Evolutionary conservation across 139 green algal genomes (phyloP).

Genomic region (Raphidocelis subcapitata): DNA sequence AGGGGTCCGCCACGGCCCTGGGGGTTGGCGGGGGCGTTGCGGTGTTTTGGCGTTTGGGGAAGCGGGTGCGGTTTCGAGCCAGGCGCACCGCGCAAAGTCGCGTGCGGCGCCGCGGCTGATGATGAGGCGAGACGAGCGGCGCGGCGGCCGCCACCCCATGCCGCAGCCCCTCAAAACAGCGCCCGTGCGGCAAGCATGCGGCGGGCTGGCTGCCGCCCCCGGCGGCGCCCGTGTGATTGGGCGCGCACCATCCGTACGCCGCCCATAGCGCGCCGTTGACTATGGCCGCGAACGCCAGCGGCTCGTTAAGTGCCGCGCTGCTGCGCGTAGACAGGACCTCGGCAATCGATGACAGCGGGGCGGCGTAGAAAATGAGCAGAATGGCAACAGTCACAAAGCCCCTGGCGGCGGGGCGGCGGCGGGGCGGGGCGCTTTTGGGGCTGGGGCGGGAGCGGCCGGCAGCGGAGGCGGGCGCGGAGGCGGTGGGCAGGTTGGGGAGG

Average conservation of each 20-base stretch:
- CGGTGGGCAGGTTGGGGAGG: not conserved
- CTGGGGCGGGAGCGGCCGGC: not conserved
- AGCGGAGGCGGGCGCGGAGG: not conserved
- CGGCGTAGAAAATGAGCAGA: constrained; percentile 26
- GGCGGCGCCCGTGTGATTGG: not conserved
- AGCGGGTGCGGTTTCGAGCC: not conserved
- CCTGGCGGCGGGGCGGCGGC: not conserved
- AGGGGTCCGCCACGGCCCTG: constrained; percentile 13
- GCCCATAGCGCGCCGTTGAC: not conserved
- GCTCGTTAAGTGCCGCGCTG: constrained; percentile 19
- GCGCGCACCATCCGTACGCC: not conserved
- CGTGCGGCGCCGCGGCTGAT: not conserved
- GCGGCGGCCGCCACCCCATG: too few species aligned
- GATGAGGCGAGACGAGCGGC: too few species aligned
- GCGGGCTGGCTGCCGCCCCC: too few species aligned
- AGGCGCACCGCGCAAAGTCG: not conserved
- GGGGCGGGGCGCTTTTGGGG: not conserved
- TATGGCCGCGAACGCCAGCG: constrained; percentile 14
- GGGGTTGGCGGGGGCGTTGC: not conserved
- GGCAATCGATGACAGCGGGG: constrained; percentile 16
- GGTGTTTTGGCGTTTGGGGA: not conserved
- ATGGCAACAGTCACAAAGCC: constrained; percentile 14
- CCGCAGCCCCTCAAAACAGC: too few species aligned
- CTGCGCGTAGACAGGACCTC: constrained; percentile 15
- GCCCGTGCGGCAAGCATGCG: too few species aligned